Evolutionary conservation across 345 rosid genomes (phyloP), one percentile per base, ranked within the genome.

Genomic region (Eucalyptus erythrocorys): DNA sequence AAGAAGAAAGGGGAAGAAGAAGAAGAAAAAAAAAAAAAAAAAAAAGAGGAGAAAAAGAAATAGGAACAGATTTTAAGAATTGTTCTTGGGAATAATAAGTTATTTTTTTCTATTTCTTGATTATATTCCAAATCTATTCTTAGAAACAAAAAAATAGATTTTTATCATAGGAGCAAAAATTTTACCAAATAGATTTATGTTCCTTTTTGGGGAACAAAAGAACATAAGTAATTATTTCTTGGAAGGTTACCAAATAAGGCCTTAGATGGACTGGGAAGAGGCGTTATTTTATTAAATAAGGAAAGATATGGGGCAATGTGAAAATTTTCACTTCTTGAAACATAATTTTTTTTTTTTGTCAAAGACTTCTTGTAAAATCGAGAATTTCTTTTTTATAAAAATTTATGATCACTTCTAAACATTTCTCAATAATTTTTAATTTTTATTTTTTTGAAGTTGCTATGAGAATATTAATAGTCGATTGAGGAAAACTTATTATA

Each of bases 101-200:
- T 6, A 6, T 1, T 16, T 50, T 50, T 50, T 50, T 50, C 2
- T 3, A 17, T 22, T 50, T 7, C 8, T 50, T 6, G 1, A 50
- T 50, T 17, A 0, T 7, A 1, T 6, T 50, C 2, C 1, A 50
- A 50, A 50, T 50, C 9, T 50, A 50, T 50, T n/a, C n/a, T n/a
- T n/a, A n/a, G n/a, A n/a, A n/a, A n/a, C n/a, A n/a, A n/a, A n/a
- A n/a, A n/a, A n/a, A n/a, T n/a, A n/a, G n/a, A n/a, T n/a, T n/a
- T n/a, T n/a, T n/a, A n/a, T n/a, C n/a, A n/a, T n/a, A n/a, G n/a
- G 0, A 50, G 17, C 2, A 7, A 7, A 50, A 50, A 50, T 6
- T 17, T 50, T 50, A 50, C 4, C 9, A 17, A 17, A 50, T 0
- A 50, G 0, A 50, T 17, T 17, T 50, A 0, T 50, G 0, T 50